Evolutionary conservation across 345 rosid species (phyloP), one percentile per base, ranked within the genome.

Genomic region (Mallotus nudiflorus): DNA sequence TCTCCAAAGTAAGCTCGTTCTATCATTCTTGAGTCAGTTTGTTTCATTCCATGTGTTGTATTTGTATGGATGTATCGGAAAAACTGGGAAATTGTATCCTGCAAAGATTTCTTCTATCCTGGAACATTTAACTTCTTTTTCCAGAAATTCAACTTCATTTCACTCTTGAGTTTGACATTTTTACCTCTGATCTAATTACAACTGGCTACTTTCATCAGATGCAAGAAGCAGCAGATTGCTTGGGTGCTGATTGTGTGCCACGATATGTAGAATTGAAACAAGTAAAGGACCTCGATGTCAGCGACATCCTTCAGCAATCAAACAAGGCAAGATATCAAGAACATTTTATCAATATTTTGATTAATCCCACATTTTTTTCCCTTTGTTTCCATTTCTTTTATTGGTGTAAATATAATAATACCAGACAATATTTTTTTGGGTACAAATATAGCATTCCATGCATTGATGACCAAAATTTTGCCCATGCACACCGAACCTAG

Each of bases 191-290:
- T n/a, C n/a, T n/a, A n/a, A n/a, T n/a, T 52, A 20, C 9, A 10
- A 25, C 66, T 19, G 8, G 49, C 60, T 45, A 31, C 65, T 48
- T 72, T 15, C 7, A 58, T 52, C 67, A 94, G 98, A 90, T 94
- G 77, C 98, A 94, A 88, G 91, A 94, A 81, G 93, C 96, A 73
- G 98, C 97, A 24, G 91, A 80, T 75, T 88, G 87, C 82, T 88
- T 94, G 82, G 98, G 93, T 71, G 95, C 90, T 62, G 97, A 89
- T 68, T 78, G 78, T 61, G 88, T 87, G 68, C 91, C 98, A 55
- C 89, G 93, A 37, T 86, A 80, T 69, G 91, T 89, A 49, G 91
- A 86, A 61, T 74, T 81, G 69, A 87, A 85, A 80, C 81, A 83
- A 69, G 69, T 86, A 67, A 68, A 73, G 28, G 87, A 88, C 65